Evolutionary conservation across 2,329 filamentous ascomycete genomes (phyloP).

Genomic region (Stachybotrys echinatus): DNA sequence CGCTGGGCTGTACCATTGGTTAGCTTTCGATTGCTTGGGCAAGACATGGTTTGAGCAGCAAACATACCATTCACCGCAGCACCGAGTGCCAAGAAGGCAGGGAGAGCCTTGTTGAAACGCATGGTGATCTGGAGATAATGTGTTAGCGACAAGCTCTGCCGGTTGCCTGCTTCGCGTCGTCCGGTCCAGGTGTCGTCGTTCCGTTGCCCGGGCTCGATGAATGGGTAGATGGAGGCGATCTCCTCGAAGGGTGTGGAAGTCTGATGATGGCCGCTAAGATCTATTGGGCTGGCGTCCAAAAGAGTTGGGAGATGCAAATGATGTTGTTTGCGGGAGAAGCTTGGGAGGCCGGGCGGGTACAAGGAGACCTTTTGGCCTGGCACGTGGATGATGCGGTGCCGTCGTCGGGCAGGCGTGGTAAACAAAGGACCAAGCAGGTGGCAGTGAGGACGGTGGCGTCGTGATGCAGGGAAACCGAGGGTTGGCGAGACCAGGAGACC

Average conservation of each 20-base stretch:
- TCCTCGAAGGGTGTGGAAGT: no score
- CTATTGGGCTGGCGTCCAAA: background rate
- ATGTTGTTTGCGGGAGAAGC: background rate
- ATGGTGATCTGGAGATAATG: constrained; percentile 31
- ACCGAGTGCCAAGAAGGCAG: constrained; percentile 38
- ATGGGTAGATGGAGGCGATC: no score
- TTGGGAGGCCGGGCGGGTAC: background rate
- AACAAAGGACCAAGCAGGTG: background rate
- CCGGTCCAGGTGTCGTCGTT: background rate
- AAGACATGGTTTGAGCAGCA: background rate
- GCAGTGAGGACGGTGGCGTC: background rate
- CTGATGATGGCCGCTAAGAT: background rate
- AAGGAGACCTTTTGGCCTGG: background rate
- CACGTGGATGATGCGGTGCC: background rate
- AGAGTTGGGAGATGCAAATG: background rate
- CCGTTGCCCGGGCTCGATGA: background rate
- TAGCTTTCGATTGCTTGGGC: background rate
- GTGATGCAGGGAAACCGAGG: background rate
- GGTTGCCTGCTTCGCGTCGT: background rate
- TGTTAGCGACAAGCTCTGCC: constrained; percentile 9
- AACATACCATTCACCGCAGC: constrained; percentile 7
- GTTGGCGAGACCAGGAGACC: background rate
- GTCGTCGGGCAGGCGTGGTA: background rate
- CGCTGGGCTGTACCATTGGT: background rate
- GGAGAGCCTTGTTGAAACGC: constrained; percentile 38